Conservation (phyloP, 192 early-diverging fungal species). For the Rhizophlyctis rosea region DNA sequence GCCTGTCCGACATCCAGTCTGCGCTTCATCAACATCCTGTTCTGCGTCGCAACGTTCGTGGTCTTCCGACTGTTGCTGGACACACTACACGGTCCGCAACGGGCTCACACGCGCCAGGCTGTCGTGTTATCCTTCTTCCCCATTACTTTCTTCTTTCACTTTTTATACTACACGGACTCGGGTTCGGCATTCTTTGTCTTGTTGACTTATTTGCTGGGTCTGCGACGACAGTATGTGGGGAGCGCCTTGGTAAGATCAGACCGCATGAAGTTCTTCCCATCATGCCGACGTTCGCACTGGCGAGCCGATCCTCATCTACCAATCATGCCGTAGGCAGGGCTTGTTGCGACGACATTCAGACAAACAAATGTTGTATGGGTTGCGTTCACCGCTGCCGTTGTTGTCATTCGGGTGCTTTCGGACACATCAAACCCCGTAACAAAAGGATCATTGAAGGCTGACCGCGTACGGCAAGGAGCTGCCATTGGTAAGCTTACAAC, state of each 20-base stretch:
- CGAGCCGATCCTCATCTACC: background rate
- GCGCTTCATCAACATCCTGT: conserved; percentile 68
- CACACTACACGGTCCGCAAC: conserved; percentile 12
- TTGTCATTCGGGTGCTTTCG: conserved; percentile 20
- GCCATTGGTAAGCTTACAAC: too few relatives aligned
- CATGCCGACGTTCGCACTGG: background rate
- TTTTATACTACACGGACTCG: conserved; percentile 91
- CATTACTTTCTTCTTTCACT: conserved; percentile 77
- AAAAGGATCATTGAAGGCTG: conserved; percentile 10
- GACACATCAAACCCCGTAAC: conserved; percentile 17
- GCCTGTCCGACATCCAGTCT: conserved; percentile 15
- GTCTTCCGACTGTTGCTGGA: conserved; percentile 12
- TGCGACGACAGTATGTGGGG: conserved; percentile 36
- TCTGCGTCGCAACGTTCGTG: conserved; percentile 30
- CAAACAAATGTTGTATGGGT: conserved; percentile 95
- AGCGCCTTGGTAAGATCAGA: conserved; percentile 57
- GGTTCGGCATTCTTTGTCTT: conserved; percentile 81
- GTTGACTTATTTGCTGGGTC: conserved; percentile 55
- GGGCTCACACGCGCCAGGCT: conserved; percentile 6
- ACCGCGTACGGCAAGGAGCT: too few relatives aligned
- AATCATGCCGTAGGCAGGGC: conserved; percentile 21
- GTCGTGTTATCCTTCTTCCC: conserved; percentile 66
- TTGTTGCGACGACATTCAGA: conserved; percentile 58
- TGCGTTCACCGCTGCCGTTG: conserved; percentile 55
- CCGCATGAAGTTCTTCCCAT: background rate